These are phyloP conservation scores for Russula lepida DNA, from an alignment of 768 basidiomycete genomes.

Conservation along the genomic window DNA sequence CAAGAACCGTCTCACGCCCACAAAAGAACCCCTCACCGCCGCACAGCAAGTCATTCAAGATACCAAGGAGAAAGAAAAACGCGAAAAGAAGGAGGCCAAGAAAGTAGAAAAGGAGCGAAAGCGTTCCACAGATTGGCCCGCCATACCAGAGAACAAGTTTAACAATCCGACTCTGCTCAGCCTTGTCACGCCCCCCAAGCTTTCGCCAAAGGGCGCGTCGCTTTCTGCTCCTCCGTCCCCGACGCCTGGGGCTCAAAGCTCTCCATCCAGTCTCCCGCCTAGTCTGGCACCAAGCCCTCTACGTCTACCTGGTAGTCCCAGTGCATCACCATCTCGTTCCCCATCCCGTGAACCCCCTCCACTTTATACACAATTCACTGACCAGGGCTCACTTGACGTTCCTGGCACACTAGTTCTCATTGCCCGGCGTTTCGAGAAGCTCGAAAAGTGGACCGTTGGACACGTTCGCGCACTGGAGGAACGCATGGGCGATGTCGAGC, in stretches of 20 bases:
- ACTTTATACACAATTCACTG: constrained; percentile 67
- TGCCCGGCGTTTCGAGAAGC: constrained; percentile 77
- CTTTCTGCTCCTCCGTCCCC: constrained; percentile 54
- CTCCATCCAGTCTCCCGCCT: constrained; percentile 39
- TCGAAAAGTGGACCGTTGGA: constrained; percentile 84
- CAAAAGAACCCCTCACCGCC: constrained; percentile 72
- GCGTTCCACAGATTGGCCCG: constrained; percentile 41
- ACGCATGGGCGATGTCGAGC: constrained; percentile 85
- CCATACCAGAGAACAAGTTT: constrained; percentile 43
- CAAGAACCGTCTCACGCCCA: constrained; percentile 69
- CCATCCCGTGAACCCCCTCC: constrained; percentile 57
- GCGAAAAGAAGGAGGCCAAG: constrained; percentile 32
- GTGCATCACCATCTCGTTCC: constrained; percentile 41
- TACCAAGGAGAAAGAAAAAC: constrained; percentile 56
- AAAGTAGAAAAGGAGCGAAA: constrained; percentile 38
- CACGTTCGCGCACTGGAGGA: constrained; percentile 87
- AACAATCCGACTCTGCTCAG: constrained; percentile 51
- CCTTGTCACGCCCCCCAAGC: constrained; percentile 41
- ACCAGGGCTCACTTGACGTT: constrained; percentile 65
- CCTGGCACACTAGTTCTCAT: constrained; percentile 66
- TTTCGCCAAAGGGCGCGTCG: constrained; percentile 40
- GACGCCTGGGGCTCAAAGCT: constrained; percentile 46
- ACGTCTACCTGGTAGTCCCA: constrained; percentile 37
- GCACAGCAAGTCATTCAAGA: constrained; percentile 78
- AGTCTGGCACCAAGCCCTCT: constrained; percentile 61